Conservation (phyloP, 352 stramenopile species). For the Thraustochytrium striatum region DNA sequence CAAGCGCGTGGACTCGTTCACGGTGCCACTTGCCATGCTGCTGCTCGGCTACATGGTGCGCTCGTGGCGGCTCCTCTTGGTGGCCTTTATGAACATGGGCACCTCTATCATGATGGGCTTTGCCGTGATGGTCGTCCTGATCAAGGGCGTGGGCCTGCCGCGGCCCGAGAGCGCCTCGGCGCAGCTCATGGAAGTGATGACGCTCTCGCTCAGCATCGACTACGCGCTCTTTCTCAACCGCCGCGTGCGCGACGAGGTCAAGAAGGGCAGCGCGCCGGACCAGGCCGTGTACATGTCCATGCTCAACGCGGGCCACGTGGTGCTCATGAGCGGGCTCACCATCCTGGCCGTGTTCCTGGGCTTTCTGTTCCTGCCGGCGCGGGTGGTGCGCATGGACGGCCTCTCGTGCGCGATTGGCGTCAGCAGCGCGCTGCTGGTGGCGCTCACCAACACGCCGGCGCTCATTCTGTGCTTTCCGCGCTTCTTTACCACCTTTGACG, state of each 20-base stretch:
- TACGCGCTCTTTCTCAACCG: not conserved
- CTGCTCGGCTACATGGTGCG: conserved; percentile 37
- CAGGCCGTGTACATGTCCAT: not conserved
- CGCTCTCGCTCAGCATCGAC: not conserved
- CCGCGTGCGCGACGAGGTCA: not conserved
- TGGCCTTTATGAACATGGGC: not conserved
- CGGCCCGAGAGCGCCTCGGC: not conserved
- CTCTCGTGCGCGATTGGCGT: conserved; percentile 53
- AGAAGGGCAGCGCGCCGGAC: not conserved
- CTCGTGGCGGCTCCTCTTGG: not conserved
- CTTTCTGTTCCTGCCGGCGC: conserved; percentile 36
- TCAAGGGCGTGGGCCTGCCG: not conserved
- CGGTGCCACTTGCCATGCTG: conserved; percentile 27
- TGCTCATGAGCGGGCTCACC: conserved; percentile 11
- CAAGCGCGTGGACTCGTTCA: not conserved
- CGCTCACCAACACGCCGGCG: conserved; percentile 54
- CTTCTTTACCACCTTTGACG: conserved; percentile 22
- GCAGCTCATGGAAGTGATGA: not conserved
- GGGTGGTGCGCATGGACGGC: conserved; percentile 41
- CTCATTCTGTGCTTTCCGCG: conserved; percentile 33
- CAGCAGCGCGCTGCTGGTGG: conserved; percentile 50
- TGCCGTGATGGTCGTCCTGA: not conserved
- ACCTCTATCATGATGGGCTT: not conserved
- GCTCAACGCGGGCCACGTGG: not conserved
- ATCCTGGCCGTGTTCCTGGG: conserved; percentile 34